phyloP scores from a whole-genome alignment of 768 basidiomycete species.

The Paxillus ammoniavirescens region DNA sequence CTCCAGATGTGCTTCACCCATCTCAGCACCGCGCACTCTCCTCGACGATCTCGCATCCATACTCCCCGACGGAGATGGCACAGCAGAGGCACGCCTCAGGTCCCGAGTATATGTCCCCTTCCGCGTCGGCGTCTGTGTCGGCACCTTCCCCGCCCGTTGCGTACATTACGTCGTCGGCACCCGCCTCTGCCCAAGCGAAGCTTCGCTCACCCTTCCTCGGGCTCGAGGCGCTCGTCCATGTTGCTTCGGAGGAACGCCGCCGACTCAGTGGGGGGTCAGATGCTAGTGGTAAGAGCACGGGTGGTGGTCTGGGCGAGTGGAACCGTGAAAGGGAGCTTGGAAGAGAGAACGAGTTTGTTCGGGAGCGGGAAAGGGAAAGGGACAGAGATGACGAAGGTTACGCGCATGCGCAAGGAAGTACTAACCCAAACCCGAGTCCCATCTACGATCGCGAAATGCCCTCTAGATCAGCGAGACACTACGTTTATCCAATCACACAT shows the following conservation, averaged over 20 bases:
- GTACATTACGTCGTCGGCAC: neutral
- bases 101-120: neutral
- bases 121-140: neutral
- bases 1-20: neutral
- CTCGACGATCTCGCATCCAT: constrained; percentile 1
- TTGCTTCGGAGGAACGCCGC: constrained; percentile 63
- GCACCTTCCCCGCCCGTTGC: neutral
- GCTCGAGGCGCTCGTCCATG: constrained; percentile 69
- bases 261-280: constrained; percentile 37
- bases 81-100: constrained; percentile 11
- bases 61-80: constrained; percentile 1
- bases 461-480: constrained; percentile 11
- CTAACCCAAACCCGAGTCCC: constrained; percentile 6
- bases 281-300: neutral
- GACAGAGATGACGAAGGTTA: constrained; percentile 26
- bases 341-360: neutral
- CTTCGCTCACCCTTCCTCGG: constrained; percentile 32
- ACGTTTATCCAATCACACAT: neutral
- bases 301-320: neutral
- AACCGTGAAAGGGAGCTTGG: neutral
- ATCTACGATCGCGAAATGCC: constrained; percentile 22
- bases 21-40: constrained; percentile 3
- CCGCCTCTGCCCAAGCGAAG: constrained; percentile 16
- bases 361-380: constrained; percentile 4
- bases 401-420: constrained; percentile 10